Evolutionary conservation across 352 stramenopile genomes (phyloP).

Genomic region (Phytophthora pluvialis): DNA sequence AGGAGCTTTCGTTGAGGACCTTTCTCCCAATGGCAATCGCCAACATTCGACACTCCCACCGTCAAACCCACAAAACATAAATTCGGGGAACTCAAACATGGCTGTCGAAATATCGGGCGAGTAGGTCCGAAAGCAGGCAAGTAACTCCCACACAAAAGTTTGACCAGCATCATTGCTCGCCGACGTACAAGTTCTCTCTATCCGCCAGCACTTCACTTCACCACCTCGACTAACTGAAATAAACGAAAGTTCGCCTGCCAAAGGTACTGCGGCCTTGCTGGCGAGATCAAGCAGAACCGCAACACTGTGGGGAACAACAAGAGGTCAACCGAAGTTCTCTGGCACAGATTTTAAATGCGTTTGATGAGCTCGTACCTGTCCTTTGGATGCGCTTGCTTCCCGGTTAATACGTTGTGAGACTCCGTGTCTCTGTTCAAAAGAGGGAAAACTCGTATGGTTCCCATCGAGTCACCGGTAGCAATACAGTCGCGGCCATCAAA

Average conservation of each 20-base stretch:
- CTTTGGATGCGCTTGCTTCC: slow-evolving; percentile 30
- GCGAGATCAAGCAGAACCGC: slow-evolving; percentile 22
- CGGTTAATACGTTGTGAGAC: slow-evolving; percentile 4
- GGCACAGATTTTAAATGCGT: neutral
- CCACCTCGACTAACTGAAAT: slow-evolving; percentile 45
- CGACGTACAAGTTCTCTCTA: slow-evolving; percentile 12
- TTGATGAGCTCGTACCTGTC: slow-evolving; percentile 29
- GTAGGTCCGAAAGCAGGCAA: slow-evolving; percentile 58
- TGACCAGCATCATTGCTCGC: slow-evolving; percentile 1
- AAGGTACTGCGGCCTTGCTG: neutral
- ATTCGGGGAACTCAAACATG: slow-evolving; percentile 41
- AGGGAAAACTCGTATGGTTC: slow-evolving; percentile 21
- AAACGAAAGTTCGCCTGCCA: slow-evolving; percentile 14
- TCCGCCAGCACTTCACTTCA: slow-evolving; percentile 55
- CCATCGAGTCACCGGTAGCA: slow-evolving; percentile 29
- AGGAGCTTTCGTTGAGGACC: slow-evolving; percentile 13
- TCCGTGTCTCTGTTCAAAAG: slow-evolving; percentile 5
- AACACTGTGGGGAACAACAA: slow-evolving; percentile 14
- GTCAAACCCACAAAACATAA: slow-evolving; percentile 61
- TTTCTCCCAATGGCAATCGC: slow-evolving; percentile 32
- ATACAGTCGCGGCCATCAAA: slow-evolving; percentile 18
- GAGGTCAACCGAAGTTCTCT: neutral
- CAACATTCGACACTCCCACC: slow-evolving; percentile 63
- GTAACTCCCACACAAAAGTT: slow-evolving; percentile 40
- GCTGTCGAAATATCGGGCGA: slow-evolving; percentile 41